Conservation (phyloP, 2,329 filamentous ascomycete species). For the Beauveria asiatica region DNA sequence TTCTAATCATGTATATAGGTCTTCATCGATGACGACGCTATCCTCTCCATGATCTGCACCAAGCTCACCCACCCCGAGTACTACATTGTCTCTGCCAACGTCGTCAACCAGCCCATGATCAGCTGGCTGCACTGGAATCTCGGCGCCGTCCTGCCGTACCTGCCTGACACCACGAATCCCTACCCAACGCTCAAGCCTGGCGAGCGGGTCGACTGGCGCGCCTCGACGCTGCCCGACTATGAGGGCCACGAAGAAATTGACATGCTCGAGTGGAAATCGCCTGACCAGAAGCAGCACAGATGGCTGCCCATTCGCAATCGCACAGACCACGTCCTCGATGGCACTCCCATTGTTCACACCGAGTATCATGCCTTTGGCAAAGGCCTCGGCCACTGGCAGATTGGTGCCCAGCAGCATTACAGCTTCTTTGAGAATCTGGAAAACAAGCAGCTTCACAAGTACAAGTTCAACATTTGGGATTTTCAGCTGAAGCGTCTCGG, state of each 20-base stretch:
- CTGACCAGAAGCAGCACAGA: constrained; percentile 35
- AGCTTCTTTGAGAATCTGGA: constrained; percentile 44
- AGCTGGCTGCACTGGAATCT: constrained; percentile 46
- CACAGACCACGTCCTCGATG: constrained; percentile 29
- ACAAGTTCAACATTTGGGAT: constrained; percentile 41
- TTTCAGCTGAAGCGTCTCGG: constrained; percentile 42
- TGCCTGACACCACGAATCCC: constrained; percentile 34
- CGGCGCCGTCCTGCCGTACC: constrained; percentile 43
- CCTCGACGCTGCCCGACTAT: constrained; percentile 30
- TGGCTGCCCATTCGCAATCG: constrained; percentile 36
- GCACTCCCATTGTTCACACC: constrained; percentile 39
- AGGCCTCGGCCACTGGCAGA: constrained; percentile 39
- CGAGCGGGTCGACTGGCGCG: constrained; percentile 27
- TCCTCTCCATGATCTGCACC: constrained; percentile 45
- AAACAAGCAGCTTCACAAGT: constrained; percentile 32
- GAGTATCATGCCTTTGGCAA: constrained; percentile 38
- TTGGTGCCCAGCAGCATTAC: constrained; percentile 40
- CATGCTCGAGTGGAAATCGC: constrained; percentile 23
- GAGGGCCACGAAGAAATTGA: constrained; percentile 21
- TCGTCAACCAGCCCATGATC: constrained; percentile 47
- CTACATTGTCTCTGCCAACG: constrained; percentile 44
- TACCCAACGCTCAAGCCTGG: constrained; percentile 19
- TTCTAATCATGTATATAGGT: constrained; percentile 18
- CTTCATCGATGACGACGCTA: constrained; percentile 30
- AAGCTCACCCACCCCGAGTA: constrained; percentile 42